Conservation (phyloP, 176 grass and related monocot species). For the Rhynchospora pubera region DNA sequence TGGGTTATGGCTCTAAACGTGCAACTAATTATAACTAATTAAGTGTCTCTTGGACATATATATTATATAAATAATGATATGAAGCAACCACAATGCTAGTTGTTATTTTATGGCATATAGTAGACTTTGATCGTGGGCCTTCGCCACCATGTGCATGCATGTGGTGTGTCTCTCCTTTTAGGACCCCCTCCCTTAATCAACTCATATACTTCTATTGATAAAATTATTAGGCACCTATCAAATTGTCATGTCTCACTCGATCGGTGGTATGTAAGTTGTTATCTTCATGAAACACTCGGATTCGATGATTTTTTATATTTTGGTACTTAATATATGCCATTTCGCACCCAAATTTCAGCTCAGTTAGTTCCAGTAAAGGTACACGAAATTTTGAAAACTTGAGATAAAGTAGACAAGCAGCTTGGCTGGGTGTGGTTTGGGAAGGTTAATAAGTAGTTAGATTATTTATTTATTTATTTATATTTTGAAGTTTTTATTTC, state of each 20-base stretch:
- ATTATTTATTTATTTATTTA: no score
- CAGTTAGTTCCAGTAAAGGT: background rate
- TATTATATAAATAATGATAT: background rate
- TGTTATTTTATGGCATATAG: background rate
- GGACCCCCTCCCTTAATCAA: slow-evolving; percentile 25
- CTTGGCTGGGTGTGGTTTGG: background rate
- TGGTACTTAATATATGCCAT: background rate
- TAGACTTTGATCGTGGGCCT: slow-evolving; percentile 41
- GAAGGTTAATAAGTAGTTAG: no score
- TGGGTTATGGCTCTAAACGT: background rate
- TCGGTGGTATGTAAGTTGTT: background rate
- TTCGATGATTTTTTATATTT: background rate
- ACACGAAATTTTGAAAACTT: background rate
- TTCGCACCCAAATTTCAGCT: background rate
- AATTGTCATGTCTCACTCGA: background rate
- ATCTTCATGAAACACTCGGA: background rate
- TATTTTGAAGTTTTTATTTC: no score
- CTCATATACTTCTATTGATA: background rate
- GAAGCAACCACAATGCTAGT: background rate
- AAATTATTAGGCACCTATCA: background rate
- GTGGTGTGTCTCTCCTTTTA: slow-evolving; percentile 49
- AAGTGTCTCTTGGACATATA: background rate
- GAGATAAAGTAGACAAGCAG: background rate
- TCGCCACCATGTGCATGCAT: slow-evolving; percentile 65
- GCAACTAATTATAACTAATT: background rate